Conservation (phyloP, 441 rosid genomes). For the Populus trichocarpa region DNA sequence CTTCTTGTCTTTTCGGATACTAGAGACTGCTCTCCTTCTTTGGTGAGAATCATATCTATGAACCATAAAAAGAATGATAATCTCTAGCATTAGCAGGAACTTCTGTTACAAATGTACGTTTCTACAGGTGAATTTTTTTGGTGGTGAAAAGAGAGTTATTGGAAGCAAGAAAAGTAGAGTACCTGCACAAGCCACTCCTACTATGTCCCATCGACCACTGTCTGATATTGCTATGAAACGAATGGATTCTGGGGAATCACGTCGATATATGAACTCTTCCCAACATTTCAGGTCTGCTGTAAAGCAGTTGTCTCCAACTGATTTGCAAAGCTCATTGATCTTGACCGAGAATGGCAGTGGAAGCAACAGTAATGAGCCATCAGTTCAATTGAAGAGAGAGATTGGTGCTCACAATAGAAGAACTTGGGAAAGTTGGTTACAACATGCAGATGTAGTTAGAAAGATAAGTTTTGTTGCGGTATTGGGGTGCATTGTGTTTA, state of each 20-base stretch:
- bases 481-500: conserved; percentile 53
- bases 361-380: conserved; percentile 41
- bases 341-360: conserved; percentile 39
- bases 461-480: conserved; percentile 45
- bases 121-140: conserved; percentile 64
- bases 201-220: conserved; percentile 50
- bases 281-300: conserved; percentile 65
- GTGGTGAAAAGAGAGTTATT: conserved; percentile 49
- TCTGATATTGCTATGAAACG: conserved; percentile 41
- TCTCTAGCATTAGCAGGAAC: conserved; percentile 3
- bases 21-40: conserved; percentile 68
- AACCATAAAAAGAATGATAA: not conserved
- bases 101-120: conserved; percentile 16
- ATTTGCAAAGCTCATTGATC: conserved; percentile 48
- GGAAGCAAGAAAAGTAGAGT: conserved; percentile 44
- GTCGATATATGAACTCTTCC: conserved; percentile 39
- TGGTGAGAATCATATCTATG: conserved; percentile 46
- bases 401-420: conserved; percentile 43
- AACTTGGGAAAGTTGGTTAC: conserved; percentile 53
- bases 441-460: conserved; percentile 36
- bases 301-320: conserved; percentile 67
- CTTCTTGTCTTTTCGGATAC: conserved; percentile 80
- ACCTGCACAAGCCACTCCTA: conserved; percentile 27
- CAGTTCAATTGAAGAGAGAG: conserved; percentile 60
- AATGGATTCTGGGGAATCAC: conserved; percentile 43